Percentiles rank a stretch among this genome's conserved stretches.
Evolutionary conservation across 2,329 filamentous ascomycete genomes (phyloP).

Genomic region (Fusarium floridanum): DNA sequence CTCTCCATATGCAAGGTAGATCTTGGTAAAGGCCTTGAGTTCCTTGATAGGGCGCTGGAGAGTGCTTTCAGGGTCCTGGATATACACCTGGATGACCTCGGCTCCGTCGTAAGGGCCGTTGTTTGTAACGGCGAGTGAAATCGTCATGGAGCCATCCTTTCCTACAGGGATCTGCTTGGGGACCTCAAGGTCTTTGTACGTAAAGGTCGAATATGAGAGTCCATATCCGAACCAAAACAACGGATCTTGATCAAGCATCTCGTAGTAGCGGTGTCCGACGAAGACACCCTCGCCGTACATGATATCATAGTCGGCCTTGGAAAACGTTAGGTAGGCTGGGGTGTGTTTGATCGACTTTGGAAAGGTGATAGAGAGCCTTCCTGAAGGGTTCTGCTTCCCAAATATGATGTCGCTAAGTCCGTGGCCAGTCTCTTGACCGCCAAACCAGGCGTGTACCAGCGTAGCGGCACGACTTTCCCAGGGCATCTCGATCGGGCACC

Average conservation of each 20-base stretch:
- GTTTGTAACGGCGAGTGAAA: not conserved
- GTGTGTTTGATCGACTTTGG: slow-evolving; percentile 74
- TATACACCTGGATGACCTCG: not conserved
- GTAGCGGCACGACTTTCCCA: slow-evolving; percentile 50
- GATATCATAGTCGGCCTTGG: slow-evolving; percentile 72
- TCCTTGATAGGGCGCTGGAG: not conserved
- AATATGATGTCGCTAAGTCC: slow-evolving; percentile 45
- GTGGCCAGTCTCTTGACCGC: slow-evolving; percentile 45
- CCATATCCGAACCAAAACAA: slow-evolving; percentile 79
- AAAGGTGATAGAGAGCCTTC: slow-evolving; percentile 76
- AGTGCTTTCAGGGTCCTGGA: not conserved
- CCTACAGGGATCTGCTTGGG: not conserved
- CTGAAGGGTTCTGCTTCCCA: slow-evolving; percentile 49
- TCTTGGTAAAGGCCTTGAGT: not conserved
- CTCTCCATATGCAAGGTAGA: not conserved
- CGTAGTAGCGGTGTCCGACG: slow-evolving; percentile 81
- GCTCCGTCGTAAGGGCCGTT: not conserved
- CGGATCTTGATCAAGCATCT: slow-evolving; percentile 58
- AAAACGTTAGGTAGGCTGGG: slow-evolving; percentile 76
- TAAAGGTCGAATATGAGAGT: slow-evolving; percentile 66
- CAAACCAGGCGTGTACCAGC: slow-evolving; percentile 44
- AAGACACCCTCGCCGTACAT: slow-evolving; percentile 82
- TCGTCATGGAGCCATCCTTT: not conserved
- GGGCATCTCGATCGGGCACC: slow-evolving; percentile 64
- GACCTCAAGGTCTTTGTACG: not conserved